Evolutionary conservation across 768 basidiomycete species (phyloP).

Genomic region (Zangia roseola): DNA sequence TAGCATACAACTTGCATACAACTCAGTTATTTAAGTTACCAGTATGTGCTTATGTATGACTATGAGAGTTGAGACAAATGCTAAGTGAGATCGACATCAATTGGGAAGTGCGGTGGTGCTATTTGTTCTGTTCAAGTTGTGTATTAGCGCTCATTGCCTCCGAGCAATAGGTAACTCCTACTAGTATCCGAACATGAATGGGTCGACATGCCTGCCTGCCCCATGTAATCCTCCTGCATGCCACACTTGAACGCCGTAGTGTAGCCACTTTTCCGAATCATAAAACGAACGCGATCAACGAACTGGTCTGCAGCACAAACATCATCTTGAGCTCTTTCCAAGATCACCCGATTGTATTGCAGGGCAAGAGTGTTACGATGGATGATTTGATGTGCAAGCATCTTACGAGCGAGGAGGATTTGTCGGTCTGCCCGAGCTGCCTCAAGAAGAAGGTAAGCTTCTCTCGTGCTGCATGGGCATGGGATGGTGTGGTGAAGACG

Average conservation of each 20-base stretch:
- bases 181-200: no score
- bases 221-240: constrained; percentile 3
- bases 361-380: not conserved
- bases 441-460: constrained; percentile 3
- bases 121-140: no score
- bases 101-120: no score
- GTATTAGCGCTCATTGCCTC: no score
- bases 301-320: not conserved
- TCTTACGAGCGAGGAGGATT: not conserved
- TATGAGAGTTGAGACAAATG: no score
- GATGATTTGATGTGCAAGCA: not conserved
- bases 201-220: no score
- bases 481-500: no score
- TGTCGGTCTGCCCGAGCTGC: not conserved
- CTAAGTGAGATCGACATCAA: no score
- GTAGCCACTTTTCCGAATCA: not conserved
- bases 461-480: not conserved
- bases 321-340: constrained; percentile 1
- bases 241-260: not conserved
- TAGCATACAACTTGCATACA: no score
- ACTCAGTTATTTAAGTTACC: no score
- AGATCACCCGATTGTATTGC: not conserved
- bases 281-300: not conserved
- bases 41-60: no score
- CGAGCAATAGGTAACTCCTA: no score